Evolutionary conservation across 352 stramenopile species (phyloP), one percentile per base, ranked within the genome.

Genomic region (Globisporangium alternatum): DNA sequence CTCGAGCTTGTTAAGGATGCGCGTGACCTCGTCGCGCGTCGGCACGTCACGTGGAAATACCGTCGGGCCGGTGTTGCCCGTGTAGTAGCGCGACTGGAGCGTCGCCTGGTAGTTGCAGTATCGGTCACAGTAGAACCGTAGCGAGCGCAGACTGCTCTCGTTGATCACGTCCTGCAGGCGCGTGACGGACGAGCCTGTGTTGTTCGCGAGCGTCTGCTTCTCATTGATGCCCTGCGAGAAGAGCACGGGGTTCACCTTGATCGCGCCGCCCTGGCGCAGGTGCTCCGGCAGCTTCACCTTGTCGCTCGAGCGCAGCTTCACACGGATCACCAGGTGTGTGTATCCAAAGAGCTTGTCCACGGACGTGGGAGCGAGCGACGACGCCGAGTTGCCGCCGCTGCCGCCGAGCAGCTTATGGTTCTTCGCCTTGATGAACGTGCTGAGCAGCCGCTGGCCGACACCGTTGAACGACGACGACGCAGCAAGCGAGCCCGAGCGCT

Each of bases 171-270:
- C 86, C 61, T 95, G 86, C 9, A 95, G 66, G 10, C 83, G 71
- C 21, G 84, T 93, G n/a, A 87, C 73, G 0, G 84, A 90, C 7
- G 83, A 87, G 30, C 82, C 82, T 1, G 87, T 95, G 68, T 94
- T 89, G 77, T 98, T 98, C 2, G 88, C 89, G 9, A 98, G 49
- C 35, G 90, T 97, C 71, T 97, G 90, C 70, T 94, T 96, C 69
- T 97, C 92, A 65, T 98, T 98, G 68, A 98, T 97, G 22, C 92
- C 92, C 58, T 97, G 86, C 0, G 86, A 89, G 64, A 95, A 95
- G 35, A 95, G 69, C 64, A 93, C 79, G 12, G 86, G 86, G 30
- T 68, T 85, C 10, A 95, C 86, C 33, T 79, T 81, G 66, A 95
- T 81, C 8, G 71, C 70, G 17, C 78, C 81, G n/a, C 88, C 82